Percentiles rank a stretch among this genome's conserved stretches.
phyloP scores from a whole-genome alignment of 805 yeast species.

The Pichia nakasei region DNA sequence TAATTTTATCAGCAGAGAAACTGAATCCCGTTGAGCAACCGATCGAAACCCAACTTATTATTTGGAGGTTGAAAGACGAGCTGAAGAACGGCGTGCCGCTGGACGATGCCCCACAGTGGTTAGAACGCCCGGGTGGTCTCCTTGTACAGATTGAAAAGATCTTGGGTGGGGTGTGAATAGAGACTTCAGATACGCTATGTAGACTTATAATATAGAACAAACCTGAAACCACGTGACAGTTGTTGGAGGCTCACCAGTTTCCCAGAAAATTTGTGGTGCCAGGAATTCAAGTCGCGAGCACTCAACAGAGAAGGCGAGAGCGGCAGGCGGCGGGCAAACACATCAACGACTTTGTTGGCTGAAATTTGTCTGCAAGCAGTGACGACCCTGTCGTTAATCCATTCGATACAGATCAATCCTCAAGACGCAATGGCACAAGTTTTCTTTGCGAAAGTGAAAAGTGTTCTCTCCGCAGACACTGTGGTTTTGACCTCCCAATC shows the following conservation, averaged over 20 bases:
- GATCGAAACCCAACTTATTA: conserved; percentile 17
- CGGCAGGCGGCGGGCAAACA: too few species aligned
- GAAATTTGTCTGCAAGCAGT: too few species aligned
- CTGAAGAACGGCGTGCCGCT: background rate
- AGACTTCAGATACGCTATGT: too few species aligned
- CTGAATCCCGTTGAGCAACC: conserved; percentile 38
- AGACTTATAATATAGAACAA: too few species aligned
- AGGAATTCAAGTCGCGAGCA: too few species aligned
- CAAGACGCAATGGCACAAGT: conserved; percentile 22
- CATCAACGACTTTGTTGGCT: too few species aligned
- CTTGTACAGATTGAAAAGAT: background rate
- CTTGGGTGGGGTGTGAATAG: background rate
- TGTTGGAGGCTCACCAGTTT: too few species aligned
- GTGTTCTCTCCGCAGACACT: conserved; percentile 65
- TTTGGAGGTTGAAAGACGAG: conserved; percentile 18
- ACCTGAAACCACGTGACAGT: too few species aligned
- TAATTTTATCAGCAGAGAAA: conserved; percentile 61
- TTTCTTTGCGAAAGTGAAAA: conserved; percentile 55
- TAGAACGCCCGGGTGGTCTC: conserved; percentile 7
- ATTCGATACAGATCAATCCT: too few species aligned
- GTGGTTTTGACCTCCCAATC: conserved; percentile 48
- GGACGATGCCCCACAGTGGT: conserved; percentile 14
- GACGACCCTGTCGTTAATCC: too few species aligned
- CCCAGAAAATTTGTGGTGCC: too few species aligned
- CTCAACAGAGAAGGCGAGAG: too few species aligned